phyloP scores from a whole-genome alignment of 2,329 filamentous ascomycete species.

The Lasiodiplodia hormozganensis region DNA sequence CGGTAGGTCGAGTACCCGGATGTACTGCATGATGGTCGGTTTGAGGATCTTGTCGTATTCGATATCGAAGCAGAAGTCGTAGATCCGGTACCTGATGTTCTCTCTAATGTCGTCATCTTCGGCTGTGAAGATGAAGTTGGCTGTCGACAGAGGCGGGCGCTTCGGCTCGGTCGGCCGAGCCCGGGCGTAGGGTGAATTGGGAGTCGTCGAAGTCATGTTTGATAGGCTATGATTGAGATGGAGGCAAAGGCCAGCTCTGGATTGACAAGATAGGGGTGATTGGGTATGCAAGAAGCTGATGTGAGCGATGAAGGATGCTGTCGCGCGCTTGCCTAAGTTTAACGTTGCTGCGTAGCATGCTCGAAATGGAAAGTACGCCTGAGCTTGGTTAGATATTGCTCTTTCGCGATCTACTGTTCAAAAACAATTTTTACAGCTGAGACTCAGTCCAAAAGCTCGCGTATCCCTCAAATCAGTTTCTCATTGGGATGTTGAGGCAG shows the following conservation, averaged over 20 bases:
- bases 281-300: neutral
- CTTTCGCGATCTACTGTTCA: too few relatives aligned
- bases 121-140: neutral
- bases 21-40: neutral
- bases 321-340: neutral
- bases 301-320: neutral
- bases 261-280: neutral
- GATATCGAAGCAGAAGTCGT: conserved; percentile 15
- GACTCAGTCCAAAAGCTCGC: neutral
- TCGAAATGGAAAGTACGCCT: neutral
- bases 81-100: conserved; percentile 17
- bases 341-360: neutral
- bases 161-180: neutral
- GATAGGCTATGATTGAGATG: neutral
- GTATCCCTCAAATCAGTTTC: too few relatives aligned
- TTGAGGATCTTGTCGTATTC: neutral
- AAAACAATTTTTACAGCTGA: neutral
- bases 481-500: neutral
- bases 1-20: neutral
- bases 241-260: neutral
- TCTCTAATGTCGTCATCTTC: neutral
- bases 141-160: neutral
- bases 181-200: neutral
- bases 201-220: neutral
- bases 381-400: too few relatives aligned